These are phyloP conservation scores for Stenogyne calaminthoides DNA, from an alignment of 305 asterid genomes.

Conservation along the genomic window DNA sequence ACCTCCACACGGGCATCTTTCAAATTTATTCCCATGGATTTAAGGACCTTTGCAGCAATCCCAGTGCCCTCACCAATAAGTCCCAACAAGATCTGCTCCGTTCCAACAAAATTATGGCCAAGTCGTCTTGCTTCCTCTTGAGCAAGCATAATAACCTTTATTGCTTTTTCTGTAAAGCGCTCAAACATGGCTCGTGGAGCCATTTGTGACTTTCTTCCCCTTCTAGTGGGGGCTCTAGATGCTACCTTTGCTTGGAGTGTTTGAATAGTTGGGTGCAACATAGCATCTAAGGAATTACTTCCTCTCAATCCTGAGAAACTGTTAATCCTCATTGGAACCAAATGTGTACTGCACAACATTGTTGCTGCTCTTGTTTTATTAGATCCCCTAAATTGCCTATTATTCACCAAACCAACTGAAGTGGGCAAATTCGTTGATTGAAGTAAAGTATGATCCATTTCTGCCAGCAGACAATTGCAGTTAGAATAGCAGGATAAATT, in stretches of 20 bases:
- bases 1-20: constrained; percentile 99
- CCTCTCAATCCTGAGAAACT: constrained; percentile 75
- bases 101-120: constrained; percentile 95
- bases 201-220: constrained; percentile 40
- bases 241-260: constrained; percentile 72
- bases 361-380: constrained; percentile 44
- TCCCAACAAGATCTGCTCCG: constrained; percentile 90
- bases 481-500: constrained; percentile 12
- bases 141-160: constrained; percentile 95
- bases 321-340: constrained; percentile 45
- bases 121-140: constrained; percentile 98
- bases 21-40: constrained; percentile 92
- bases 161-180: constrained; percentile 97
- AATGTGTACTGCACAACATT: constrained; percentile 51
- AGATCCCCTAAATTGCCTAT: constrained; percentile 58
- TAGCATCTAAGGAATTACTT: constrained; percentile 61
- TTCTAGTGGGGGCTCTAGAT: constrained; percentile 35
- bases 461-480: constrained; percentile 31
- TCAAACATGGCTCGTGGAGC: constrained; percentile 90
- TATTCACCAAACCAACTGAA: constrained; percentile 48
- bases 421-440: constrained; percentile 68
- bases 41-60: constrained; percentile 97
- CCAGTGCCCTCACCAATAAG: constrained; percentile 99
- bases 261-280: constrained; percentile 41
- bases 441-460: constrained; percentile 70